Base-by-base conservation (phyloP, 768 basidiomycete genomes). In the Podaxis sp. region DNA sequence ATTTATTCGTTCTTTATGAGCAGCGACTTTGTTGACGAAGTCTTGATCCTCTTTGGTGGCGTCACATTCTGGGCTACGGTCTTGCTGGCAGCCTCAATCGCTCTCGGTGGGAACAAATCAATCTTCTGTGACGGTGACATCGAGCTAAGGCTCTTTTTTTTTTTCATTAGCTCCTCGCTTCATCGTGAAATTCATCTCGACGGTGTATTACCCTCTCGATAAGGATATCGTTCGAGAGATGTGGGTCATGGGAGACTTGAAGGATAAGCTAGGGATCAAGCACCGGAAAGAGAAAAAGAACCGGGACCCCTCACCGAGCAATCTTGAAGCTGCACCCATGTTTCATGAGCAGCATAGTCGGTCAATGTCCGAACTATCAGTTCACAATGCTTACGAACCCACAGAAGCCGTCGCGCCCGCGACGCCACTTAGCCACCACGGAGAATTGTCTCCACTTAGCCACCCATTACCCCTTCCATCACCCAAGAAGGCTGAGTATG, bases 141-240 rank as follows among this genome's bases (percentile, higher is more conserved):
- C 4, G n/a, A 44, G 16, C 42, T 44, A 27, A n/a, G 32, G 21
- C 37, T 46, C 5, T 14, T 59, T 13, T 36, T 50, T 23, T 23
- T 36, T 50, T 23, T 23, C 35, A 50, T 21, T 53, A 93, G 91
- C 86, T 4, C 96, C 96, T 0, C 84, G 92, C 14, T 93, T 91
- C 77, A 57, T 95, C 35, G 77, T 86, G 73, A 91, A 92, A 68
- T 93, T 83, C 69, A 68, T 88, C 62, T 77, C 81, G 9, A 78
- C 86, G 0, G 81, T 87, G 0, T 97, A 95, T 67, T 74, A 71
- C 51, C 95, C 95, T 2, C 76, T 87, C 16, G 96, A 98, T 79
- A 89, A 86, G 70, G 91, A 97, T 66, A 87, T 98, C 59, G 79
- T 98, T 6, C 87, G 96, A 28, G 96, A 98, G 77, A 89, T 87